Base-by-base conservation (phyloP, 1,139 yeast genomes). In the Taphrina confusa region DNA sequence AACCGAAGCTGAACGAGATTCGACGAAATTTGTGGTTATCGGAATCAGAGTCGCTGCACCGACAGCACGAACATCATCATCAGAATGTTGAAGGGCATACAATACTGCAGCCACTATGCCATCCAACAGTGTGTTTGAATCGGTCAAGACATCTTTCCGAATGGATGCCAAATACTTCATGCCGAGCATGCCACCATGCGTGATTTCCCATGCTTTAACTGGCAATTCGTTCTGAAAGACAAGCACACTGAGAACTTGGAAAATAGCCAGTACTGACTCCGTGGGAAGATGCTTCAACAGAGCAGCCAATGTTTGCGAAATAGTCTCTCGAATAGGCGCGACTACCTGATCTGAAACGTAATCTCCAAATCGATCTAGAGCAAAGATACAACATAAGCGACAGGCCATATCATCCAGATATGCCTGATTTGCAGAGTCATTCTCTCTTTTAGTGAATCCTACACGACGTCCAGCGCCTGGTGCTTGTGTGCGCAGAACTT, bases 101-200 rank as follows among this genome's bases (percentile, higher is more conserved):
- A 92, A 76, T 0, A 92, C 98, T 80, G 94, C 88, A 49, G 82
- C 79, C 2, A 91, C 84, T 1, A 92, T 88, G 61, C 82, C 81
- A 65, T 86, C 86, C 39, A 89, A 74, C 50, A 91, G 75, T 40
- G 80, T 80, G 1, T 82, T 79, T 60, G 81, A 78, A 12, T 78
- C 73, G 31, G 85, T 75, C 31, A 94, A 75, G 25, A 90, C 80
- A 65, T 88, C 95, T 0, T 91, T 84, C 68, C 96, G 80, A 3
- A 92, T 91, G 65, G 96, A 86, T 3, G 91, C 98, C 67, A 92
- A 84, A 73, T 94, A 94, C 62, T 96, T 78, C 60, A 94, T 77
- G 0, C 98, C 98, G 25, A 94, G 79, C 85, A 94, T 84, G 51
- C 98, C 99, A 65, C 98, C 98, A 76, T 94, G 98, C 63, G 94